A percentile compares a stretch with the other conserved stretches of the same genome.
These are phyloP conservation scores for Pyrus betulifolia DNA, from an alignment of 306 rosid species.

Conservation along the genomic window DNA sequence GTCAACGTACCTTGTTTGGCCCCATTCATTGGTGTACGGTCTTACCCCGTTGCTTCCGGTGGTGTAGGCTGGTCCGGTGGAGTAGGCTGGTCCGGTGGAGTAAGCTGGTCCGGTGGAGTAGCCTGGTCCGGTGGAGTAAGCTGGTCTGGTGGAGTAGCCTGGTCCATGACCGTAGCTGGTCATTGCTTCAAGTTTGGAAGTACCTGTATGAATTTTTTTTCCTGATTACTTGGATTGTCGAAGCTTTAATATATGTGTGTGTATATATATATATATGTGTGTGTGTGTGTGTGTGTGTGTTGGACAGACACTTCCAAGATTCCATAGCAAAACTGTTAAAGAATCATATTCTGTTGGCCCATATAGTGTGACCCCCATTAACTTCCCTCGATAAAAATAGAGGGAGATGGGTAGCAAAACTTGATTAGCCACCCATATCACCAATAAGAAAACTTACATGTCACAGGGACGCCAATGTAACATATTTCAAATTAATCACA, in stretches of 20 bases:
- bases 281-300: too few species aligned
- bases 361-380: not conserved
- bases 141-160: not conserved
- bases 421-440: not conserved
- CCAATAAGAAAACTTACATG: not conserved
- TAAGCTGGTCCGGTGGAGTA: not conserved
- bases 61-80: not conserved
- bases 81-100: not conserved
- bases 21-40: constrained; percentile 8
- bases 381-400: not conserved
- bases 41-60: not conserved
- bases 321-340: not conserved
- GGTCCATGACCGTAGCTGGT: constrained; percentile 5
- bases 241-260: not conserved
- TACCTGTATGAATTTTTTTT: not conserved
- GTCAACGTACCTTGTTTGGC: constrained; percentile 4
- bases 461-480: fast-evolving
- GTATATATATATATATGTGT: too few species aligned
- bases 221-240: not conserved
- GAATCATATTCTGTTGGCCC: constrained; percentile 13
- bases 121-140: not conserved
- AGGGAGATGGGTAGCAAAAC: not conserved
- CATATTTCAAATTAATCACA: not conserved
- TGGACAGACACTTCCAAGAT: not conserved
- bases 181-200: constrained; percentile 24